phyloP scores from a whole-genome alignment of 2,329 filamentous ascomycete genomes.

The Raffaelea deltoideospora region DNA sequence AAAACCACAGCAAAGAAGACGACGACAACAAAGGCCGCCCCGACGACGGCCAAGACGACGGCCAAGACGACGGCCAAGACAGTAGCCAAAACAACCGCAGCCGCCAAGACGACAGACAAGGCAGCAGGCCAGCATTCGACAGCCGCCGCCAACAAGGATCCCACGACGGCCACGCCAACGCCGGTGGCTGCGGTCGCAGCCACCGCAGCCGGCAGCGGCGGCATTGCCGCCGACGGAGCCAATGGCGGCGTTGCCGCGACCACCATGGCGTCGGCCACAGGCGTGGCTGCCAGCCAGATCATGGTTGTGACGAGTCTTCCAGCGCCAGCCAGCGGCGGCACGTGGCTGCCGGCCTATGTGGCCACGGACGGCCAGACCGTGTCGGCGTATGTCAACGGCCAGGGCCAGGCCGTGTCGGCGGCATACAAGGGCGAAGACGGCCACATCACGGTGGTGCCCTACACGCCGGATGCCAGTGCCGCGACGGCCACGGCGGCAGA shows the following conservation, averaged over 20 bases:
- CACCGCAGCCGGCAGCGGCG: background rate
- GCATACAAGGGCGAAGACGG: slow-evolving; percentile 1
- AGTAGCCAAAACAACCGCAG: background rate
- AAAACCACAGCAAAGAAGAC: background rate
- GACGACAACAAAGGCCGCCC: background rate
- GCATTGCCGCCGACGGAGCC: background rate
- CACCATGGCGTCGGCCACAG: background rate
- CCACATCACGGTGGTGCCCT: background rate
- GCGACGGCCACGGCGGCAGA: background rate
- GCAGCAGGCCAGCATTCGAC: background rate
- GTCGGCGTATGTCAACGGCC: slow-evolving; percentile 3
- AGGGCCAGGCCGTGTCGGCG: slow-evolving; percentile 2
- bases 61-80: background rate
- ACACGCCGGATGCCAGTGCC: background rate
- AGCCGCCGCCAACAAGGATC: background rate
- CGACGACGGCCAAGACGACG: background rate
- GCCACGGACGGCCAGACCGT: slow-evolving; percentile 2
- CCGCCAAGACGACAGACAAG: background rate
- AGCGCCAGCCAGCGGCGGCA: background rate
- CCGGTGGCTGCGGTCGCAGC: background rate
- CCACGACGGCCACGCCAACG: background rate
- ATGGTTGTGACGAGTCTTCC: background rate
- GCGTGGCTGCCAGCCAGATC: background rate
- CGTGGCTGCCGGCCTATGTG: slow-evolving; percentile 1
- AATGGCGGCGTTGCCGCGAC: background rate